Percentiles rank a stretch among this genome's conserved stretches.
phyloP scores from a whole-genome alignment of 768 basidiomycete genomes.

The Leccinum ochraceum region DNA sequence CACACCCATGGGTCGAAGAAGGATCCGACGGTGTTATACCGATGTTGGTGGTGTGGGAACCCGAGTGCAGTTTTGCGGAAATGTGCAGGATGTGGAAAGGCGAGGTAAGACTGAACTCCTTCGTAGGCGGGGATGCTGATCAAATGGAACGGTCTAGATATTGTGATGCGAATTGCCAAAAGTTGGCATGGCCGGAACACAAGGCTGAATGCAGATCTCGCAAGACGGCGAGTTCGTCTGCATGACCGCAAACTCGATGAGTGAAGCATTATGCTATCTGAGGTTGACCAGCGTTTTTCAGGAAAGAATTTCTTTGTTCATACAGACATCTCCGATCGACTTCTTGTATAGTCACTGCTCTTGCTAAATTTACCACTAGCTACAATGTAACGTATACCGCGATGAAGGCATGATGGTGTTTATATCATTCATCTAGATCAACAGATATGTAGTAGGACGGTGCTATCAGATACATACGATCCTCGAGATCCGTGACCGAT shows the following conservation, averaged over 20 bases:
- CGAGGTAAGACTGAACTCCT: conserved; percentile 33
- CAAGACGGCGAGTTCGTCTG: background rate
- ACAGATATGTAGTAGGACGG: too few species aligned
- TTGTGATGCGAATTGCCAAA: conserved; percentile 18
- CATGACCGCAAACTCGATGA: background rate
- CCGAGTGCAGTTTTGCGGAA: conserved; percentile 59
- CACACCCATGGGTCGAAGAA: conserved; percentile 6
- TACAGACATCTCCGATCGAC: too few species aligned
- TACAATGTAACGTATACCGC: too few species aligned
- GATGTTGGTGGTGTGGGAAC: conserved; percentile 64
- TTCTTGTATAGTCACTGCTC: too few species aligned
- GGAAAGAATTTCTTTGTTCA: too few species aligned
- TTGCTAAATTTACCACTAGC: too few species aligned
- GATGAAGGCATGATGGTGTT: too few species aligned
- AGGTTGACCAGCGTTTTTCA: too few species aligned
- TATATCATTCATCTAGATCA: too few species aligned
- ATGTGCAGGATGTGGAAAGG: conserved; percentile 46
- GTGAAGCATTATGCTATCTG: too few species aligned
- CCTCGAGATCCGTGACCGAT: too few species aligned
- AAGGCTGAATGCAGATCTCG: conserved; percentile 9
- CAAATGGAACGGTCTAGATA: conserved; percentile 4
- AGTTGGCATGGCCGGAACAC: conserved; percentile 17
- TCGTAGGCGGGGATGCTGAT: background rate
- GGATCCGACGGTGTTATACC: conserved; percentile 48
- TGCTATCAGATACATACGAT: too few species aligned